These are phyloP conservation scores for Puya raimondii DNA, from an alignment of 176 grass and related monocot genomes.

Conservation along the genomic window DNA sequence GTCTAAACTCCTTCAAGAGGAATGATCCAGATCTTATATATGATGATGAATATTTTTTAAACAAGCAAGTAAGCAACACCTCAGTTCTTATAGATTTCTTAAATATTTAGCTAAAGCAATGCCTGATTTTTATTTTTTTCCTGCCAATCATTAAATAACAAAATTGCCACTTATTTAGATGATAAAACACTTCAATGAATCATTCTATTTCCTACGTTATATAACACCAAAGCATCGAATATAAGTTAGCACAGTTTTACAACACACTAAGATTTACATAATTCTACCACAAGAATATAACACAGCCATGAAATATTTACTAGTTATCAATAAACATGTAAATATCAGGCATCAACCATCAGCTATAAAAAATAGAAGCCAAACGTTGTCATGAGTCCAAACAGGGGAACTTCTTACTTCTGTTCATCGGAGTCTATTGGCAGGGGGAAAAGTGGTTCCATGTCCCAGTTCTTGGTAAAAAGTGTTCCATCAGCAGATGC, in stretches of 20 bases:
- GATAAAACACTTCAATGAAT: not conserved
- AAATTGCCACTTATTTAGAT: not conserved
- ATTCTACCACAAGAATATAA: too few species aligned
- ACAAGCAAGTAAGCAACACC: too few species aligned
- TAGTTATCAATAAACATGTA: not conserved
- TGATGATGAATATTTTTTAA: too few species aligned
- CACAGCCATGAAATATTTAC: too few species aligned
- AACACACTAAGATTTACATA: too few species aligned
- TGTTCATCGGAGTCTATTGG: constrained; percentile 30
- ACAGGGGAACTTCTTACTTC: constrained; percentile 37
- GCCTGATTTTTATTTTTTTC: not conserved
- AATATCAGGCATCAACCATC: not conserved
- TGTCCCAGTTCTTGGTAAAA: constrained; percentile 90
- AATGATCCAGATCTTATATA: too few species aligned
- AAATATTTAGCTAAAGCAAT: not conserved
- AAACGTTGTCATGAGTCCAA: not conserved
- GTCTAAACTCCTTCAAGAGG: too few species aligned
- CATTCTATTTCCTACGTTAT: not conserved
- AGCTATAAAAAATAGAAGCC: not conserved
- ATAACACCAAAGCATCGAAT: not conserved
- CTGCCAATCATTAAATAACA: not conserved
- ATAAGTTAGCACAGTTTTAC: too few species aligned
- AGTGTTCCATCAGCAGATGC: constrained; percentile 59
- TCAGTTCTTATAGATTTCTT: too few species aligned
- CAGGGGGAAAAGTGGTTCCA: constrained; percentile 70